Percentiles rank a stretch among this genome's conserved stretches.
These are phyloP conservation scores for Plasmodiophora brassicae DNA, from an alignment of 208 protist species.

Conservation along the genomic window DNA sequence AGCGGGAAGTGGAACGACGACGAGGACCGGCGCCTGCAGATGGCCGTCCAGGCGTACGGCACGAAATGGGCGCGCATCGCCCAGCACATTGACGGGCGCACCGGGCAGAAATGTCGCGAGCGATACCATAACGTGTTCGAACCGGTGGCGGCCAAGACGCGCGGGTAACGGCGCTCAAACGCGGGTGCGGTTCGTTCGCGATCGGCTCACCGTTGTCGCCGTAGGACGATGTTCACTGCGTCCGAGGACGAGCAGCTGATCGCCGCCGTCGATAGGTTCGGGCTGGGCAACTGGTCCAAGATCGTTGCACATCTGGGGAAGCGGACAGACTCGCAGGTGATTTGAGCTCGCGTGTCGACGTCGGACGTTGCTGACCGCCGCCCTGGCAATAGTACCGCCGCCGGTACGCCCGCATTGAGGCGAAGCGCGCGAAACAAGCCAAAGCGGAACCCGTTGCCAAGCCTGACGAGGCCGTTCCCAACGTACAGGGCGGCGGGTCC, in stretches of 20 bases:
- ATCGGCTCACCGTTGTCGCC: neutral
- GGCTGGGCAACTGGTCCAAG: neutral
- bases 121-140: neutral
- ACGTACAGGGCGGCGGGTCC: too few species aligned
- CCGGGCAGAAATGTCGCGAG: neutral
- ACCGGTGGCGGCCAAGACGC: neutral
- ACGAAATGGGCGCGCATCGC: constrained; percentile 3
- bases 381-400: neutral
- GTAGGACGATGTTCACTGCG: neutral
- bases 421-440: too few species aligned
- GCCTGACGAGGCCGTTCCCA: too few species aligned
- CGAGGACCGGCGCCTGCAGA: neutral
- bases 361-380: neutral
- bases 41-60: neutral
- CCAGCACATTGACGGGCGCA: neutral
- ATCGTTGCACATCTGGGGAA: constrained; percentile 1
- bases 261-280: neutral
- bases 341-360: neutral
- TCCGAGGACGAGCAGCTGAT: neutral
- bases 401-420: neutral
- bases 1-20: neutral
- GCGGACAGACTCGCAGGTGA: neutral
- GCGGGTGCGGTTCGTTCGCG: neutral
- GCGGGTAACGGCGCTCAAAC: neutral
- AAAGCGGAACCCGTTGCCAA: too few species aligned